phyloP scores from a whole-genome alignment of 176 grass and related monocot species.

The Carex scoparia region DNA sequence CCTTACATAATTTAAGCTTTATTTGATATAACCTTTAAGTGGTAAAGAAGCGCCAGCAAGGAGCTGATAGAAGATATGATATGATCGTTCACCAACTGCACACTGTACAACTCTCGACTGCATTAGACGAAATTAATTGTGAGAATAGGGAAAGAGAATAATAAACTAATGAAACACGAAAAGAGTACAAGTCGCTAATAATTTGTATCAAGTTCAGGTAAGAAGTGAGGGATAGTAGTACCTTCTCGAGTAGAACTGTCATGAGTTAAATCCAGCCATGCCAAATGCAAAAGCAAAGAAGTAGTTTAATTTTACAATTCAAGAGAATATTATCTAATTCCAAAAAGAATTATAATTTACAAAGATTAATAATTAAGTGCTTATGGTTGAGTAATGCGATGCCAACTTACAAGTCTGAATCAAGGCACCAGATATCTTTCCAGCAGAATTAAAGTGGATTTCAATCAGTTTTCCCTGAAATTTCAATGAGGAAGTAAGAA shows the following conservation, averaged over 20 bases:
- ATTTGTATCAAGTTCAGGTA: not conserved
- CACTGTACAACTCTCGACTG: constrained; percentile 98
- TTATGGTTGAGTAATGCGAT: constrained; percentile 26
- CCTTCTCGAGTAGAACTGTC: constrained; percentile 98
- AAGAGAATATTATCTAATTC: not conserved
- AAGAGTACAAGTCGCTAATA: not conserved
- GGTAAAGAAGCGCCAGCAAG: constrained; percentile 60
- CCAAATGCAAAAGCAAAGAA: constrained; percentile 1
- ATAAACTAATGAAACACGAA: not conserved
- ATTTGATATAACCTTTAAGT: constrained; percentile 56
- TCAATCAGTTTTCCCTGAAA: constrained; percentile 95
- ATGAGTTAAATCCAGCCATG: constrained; percentile 21
- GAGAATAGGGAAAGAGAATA: constrained; percentile 19
- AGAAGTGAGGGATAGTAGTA: constrained; percentile 22
- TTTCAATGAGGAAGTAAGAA: constrained; percentile 12
- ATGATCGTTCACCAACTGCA: constrained; percentile 76
- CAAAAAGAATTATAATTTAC: not conserved
- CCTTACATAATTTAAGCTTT: not conserved
- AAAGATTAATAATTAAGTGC: constrained; percentile 17
- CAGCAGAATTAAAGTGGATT: constrained; percentile 91
- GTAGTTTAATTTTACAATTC: constrained; percentile 22
- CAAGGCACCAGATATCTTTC: constrained; percentile 93
- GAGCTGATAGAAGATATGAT: constrained; percentile 99
- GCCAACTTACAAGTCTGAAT: constrained; percentile 88
- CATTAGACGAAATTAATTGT: constrained; percentile 22